phyloP scores from a whole-genome alignment of 2,329 filamentous ascomycete species.

The Cladobotryum mycophilum region DNA sequence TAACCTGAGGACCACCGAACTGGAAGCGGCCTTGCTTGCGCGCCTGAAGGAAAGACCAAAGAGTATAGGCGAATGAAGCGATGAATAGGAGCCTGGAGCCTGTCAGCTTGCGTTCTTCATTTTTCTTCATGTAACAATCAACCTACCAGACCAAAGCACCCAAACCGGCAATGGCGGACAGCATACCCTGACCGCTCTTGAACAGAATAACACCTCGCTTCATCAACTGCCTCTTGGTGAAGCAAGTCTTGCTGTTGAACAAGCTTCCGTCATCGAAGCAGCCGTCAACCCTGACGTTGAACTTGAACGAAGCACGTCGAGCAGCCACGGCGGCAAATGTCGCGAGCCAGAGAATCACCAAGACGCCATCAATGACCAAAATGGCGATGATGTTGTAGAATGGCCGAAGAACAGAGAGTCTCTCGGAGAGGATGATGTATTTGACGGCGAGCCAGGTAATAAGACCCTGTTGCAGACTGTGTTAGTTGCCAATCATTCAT shows the following conservation, averaged over 20 bases:
- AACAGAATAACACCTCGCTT: conserved; percentile 28
- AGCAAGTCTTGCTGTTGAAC: conserved; percentile 33
- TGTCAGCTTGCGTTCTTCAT: neutral
- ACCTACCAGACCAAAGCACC: conserved; percentile 39
- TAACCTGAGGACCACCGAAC: conserved; percentile 7
- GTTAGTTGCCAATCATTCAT: conserved; percentile 11
- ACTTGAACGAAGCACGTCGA: conserved; percentile 30
- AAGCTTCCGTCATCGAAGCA: conserved; percentile 34
- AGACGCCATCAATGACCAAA: conserved; percentile 36
- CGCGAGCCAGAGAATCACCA: conserved; percentile 43
- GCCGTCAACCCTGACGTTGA: conserved; percentile 23
- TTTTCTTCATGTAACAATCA: neutral
- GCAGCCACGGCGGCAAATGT: conserved; percentile 36
- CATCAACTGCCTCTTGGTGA: conserved; percentile 19
- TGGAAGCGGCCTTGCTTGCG: conserved; percentile 33
- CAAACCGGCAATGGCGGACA: conserved; percentile 37
- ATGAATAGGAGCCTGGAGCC: conserved; percentile 32
- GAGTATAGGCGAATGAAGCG: conserved; percentile 30
- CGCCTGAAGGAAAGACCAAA: conserved; percentile 29
- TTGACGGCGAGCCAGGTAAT: conserved; percentile 40
- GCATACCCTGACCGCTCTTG: conserved; percentile 27
- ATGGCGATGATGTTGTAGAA: conserved; percentile 41
- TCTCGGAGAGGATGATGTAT: conserved; percentile 38
- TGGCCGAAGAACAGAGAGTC: conserved; percentile 25
- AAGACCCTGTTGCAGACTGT: conserved; percentile 27